These are phyloP conservation scores for Phyllosticta citribraziliensis DNA, from an alignment of 2,329 filamentous ascomycete species.

Conservation along the genomic window DNA sequence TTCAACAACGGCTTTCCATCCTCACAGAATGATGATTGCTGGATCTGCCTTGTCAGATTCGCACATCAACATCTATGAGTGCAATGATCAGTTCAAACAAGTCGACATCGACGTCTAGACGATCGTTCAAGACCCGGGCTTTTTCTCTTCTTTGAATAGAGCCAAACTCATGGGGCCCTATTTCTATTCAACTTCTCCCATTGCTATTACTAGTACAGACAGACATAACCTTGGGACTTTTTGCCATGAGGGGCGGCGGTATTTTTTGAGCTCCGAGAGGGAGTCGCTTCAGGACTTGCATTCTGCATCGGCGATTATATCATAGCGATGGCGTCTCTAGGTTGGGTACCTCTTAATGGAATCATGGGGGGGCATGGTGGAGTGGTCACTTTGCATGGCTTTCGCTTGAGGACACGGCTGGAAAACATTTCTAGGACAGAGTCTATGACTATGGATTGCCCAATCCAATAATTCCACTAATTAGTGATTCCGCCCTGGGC, in stretches of 20 bases:
- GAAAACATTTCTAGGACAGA: background rate
- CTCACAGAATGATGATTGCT: slow-evolving; percentile 83
- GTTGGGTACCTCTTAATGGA: slow-evolving; percentile 1
- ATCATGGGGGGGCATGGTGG: slow-evolving; percentile 6
- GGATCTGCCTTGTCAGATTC: slow-evolving; percentile 79
- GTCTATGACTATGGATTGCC: background rate
- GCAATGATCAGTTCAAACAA: slow-evolving; percentile 27
- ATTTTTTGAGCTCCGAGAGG: background rate
- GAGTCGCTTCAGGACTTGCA: slow-evolving; percentile 4
- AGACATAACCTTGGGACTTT: background rate
- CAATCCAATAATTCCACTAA: background rate
- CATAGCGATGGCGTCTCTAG: slow-evolving; percentile 12
- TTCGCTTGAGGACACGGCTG: background rate
- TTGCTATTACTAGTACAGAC: background rate
- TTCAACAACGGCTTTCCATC: slow-evolving; percentile 85
- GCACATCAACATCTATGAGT: slow-evolving; percentile 81
- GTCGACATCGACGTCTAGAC: background rate
- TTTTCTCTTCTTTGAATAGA: background rate
- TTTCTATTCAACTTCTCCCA: background rate
- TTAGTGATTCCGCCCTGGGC: background rate
- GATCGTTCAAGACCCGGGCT: background rate
- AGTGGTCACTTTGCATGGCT: background rate
- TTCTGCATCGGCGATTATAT: slow-evolving; percentile 8
- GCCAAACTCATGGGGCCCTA: background rate
- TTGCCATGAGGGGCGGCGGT: background rate